Evolutionary conservation across 2,329 filamentous ascomycete genomes (phyloP), one percentile per base, ranked within the genome.

Genomic region (Coniochaeta pulveracea): DNA sequence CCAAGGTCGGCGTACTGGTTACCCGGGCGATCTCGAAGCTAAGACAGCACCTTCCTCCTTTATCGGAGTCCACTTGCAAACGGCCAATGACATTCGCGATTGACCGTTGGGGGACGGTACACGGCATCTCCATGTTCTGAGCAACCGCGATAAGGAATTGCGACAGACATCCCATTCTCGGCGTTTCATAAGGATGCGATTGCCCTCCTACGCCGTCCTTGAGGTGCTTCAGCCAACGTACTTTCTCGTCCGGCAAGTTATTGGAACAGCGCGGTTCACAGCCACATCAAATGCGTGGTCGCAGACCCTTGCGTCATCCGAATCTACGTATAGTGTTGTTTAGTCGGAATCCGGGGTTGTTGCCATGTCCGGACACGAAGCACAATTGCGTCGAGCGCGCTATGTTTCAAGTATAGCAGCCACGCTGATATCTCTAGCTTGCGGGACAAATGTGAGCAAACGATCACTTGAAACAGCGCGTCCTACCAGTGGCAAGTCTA

Each of bases 391-490:
- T 42, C 72, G 66, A 48, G 77, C 76, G 41, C 81, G 88, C 45
- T 66, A 93, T 34, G 59, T 91, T 36, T 88, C 89, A 43, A 89
- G 88, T 47, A 63, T 88, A 37, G 86, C 88, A 32, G 86, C 85
- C 18, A 94, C 86, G 11, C 55, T 76, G 42, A 85, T 95, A 41
- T 77, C 88, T 11, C 66, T 96, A 38, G 85, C 88, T 39, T 94
- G 88, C 55, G 91, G 91, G 40, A 93, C 88, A 41, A 95, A 95
- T 57, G 86, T 93, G 60, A 49, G 76, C 33, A n/a, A n/a, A n/a
- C n/a, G n/a, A n/a, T n/a, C n/a, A 26, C 32, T 27, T 16, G 2
- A 19, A 19, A 3, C 16, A 21, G 18, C n/a, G 16, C 4, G 21
- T 29, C n/a, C n/a, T 8, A 29, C 19, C 21, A 17, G 2, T 16